Base-by-base conservation (phyloP, 139 green algal genomes). In the Haematococcus lacustris region DNA sequence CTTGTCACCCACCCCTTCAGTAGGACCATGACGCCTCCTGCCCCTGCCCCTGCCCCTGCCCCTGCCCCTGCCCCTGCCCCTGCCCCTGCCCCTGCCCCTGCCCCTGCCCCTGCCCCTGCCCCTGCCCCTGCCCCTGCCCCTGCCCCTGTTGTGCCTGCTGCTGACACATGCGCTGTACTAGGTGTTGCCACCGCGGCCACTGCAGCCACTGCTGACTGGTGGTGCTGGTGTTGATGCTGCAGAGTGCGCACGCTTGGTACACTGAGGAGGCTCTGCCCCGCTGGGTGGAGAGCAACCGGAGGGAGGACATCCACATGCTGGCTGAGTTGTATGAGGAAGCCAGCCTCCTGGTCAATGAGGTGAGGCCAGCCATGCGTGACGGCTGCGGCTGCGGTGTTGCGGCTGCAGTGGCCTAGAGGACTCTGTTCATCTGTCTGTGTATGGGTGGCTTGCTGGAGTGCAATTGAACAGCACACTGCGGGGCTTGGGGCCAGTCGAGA, bases 251-350 rank as follows among this genome's bases (percentile, higher is more conserved):
- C 26, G 21, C 2, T 3, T 84, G 79, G 79, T 84, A 67, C 41
- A 37, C 7, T 6, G 38, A 79, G 39, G 79, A 84, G 40, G 79
- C 66, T 28, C 23, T 38, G 13, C 60, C 60, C 3, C 37, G 35
- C 0, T 82, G 61, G 41, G 76, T 53, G 50, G 51, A 37, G 6
- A 73, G 64, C 37, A 76, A 84, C n/a, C 26, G 70, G 61, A 51
- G 25, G 3, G 74, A 84, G 74, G 74, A 80, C 65, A 2, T 76
- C 70, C 38, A 38, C 32, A 28, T 61, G 28, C 71, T 84, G 26
- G 61, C 51, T 13, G 71, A 68, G 32, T 68, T 84, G 67, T 57
- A 71, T 37, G 35, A 69, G 25, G 79, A 84, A 51, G 70, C 60
- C 1, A 47, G 67, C 41, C 51, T 61, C 2, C 41, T 84, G 28